These are phyloP conservation scores for Theobroma grandiflorum DNA, from an alignment of 441 rosid species.

Conservation along the genomic window DNA sequence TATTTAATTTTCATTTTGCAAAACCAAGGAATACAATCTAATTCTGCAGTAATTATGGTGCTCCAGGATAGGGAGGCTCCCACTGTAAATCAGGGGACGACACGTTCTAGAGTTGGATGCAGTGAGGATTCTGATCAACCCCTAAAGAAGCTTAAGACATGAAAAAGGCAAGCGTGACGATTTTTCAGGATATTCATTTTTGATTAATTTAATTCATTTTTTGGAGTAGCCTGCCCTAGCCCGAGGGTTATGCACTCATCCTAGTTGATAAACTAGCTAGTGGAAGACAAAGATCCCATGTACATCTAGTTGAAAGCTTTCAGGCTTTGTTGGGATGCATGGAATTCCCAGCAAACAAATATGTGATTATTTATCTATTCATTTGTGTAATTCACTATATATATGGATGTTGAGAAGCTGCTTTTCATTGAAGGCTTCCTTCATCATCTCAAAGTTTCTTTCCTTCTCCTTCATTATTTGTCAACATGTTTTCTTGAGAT, in stretches of 20 bases:
- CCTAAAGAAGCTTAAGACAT: conserved; percentile 57
- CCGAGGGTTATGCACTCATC: conserved; percentile 38
- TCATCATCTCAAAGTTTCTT: conserved; percentile 12
- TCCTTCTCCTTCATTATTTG: background rate
- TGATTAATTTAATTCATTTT: conserved; percentile 44
- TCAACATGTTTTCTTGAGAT: too few relatives aligned
- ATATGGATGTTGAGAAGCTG: conserved; percentile 33
- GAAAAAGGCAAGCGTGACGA: conserved; percentile 35
- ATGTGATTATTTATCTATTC: conserved; percentile 16
- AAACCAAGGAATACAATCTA: background rate
- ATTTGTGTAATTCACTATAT: conserved; percentile 13
- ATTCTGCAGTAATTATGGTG: background rate
- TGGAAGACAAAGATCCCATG: conserved; percentile 44
- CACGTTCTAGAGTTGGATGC: conserved; percentile 40
- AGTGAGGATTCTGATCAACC: conserved; percentile 44
- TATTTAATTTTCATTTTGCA: background rate
- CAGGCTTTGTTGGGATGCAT: conserved; percentile 35
- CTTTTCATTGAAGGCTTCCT: conserved; percentile 24
- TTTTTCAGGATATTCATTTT: conserved; percentile 27
- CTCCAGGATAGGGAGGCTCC: conserved; percentile 41
- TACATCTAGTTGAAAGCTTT: conserved; percentile 44
- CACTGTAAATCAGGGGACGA: conserved; percentile 38
- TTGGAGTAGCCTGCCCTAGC: conserved; percentile 1
- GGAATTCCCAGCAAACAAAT: conserved; percentile 30
- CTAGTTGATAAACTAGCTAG: conserved; percentile 46